Evolutionary conservation across 768 basidiomycete genomes (phyloP), one percentile per base, ranked within the genome.

Genomic region (Suillus alpinus): DNA sequence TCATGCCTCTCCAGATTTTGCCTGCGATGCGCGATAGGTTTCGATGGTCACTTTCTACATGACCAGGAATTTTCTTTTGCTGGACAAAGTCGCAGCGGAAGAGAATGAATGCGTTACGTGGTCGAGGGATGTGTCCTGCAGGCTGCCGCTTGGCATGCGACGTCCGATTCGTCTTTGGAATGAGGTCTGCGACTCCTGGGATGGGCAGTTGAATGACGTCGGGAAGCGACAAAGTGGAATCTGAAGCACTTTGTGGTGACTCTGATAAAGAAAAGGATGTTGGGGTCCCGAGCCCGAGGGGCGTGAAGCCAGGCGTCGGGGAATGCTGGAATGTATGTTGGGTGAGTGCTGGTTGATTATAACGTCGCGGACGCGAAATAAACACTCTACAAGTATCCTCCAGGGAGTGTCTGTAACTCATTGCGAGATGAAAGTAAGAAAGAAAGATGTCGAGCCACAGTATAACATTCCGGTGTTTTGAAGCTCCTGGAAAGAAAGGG

Each of bases 51-150:
- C 78, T 78, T 69, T 89, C 86, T 3, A 85, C 81, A 44, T 76
- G 72, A 10, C 76, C 69, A 0, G 86, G 83, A 51, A 83, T 77
- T 62, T 83, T 80, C 57, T 84, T 80, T 63, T 88, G 84, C 56
- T 83, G 80, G 16, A 88, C 85, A 57, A 89, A 85, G 68, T 91
- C 84, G 68, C 84, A 88, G 44, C 91, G 82, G 69, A 90, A 92
- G 63, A 92, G 81, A 64, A 92, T 91, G 74, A 92, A 92, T 0
- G 89, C 86, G 71, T 92, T 92, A 16, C 86, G 78, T 0, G 89
- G 89, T 31, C 91, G 84, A 18, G 87, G 86, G 41, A 91, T 81
- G 68, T 90, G 89, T 6, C 76, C 81, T 5, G 67, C 58, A 1
- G 82, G 79, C 57, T 79, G 81, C 44, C 80, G 81, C 44, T 78